Base-by-base conservation (phyloP, 345 rosid species). In the Cardiospermum halicacabum region DNA sequence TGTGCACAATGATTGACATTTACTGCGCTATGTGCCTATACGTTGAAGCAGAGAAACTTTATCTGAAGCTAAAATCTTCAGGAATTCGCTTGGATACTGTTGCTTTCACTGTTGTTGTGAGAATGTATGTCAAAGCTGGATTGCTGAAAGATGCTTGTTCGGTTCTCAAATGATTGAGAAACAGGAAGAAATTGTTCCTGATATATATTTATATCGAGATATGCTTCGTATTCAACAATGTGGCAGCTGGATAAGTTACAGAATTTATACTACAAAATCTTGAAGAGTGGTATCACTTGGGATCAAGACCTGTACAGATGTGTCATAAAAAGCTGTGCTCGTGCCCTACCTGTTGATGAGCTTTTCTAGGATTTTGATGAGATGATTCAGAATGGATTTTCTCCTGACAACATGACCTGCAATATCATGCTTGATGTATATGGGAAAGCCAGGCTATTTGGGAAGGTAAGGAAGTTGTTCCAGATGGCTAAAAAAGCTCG, bases 221-320 rank as follows among this genome's bases (percentile, higher is more conserved):
- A 89, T 89, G 96, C 92, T 92, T 45, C 84, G 96, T 49, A 74
- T 89, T 58, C 96, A 89, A 73, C 77, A 76, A 42, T 77, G 89
- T 75, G 84, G 80, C 58, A 77, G 88, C 65, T 56, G 58, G 76
- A 82, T 19, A 84, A 86, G 73, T 77, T 92, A 21, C 69, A 73
- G 51, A 67, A 67, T 58, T 75, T 86, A 18, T 84, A 86, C 70
- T 84, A 82, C 69, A 71, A 78, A 64, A 75, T 84, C 32, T 67
- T 81, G 74, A 86, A 78, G 74, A 88, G 88, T 2, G 81, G 80
- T 60, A 42, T 86, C 53, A 71, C 73, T 58, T 89, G 96, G 98
- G 92, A 89, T 78, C 93, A 88, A 77, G 96, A 92, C 73, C 69
- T 83, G 81, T 89, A 89, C 55, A 86, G 84, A 62, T 92, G 96